Conservation (phyloP, 176 grass and related monocot species). For the Ampelocalamus luodianensis region DNA sequence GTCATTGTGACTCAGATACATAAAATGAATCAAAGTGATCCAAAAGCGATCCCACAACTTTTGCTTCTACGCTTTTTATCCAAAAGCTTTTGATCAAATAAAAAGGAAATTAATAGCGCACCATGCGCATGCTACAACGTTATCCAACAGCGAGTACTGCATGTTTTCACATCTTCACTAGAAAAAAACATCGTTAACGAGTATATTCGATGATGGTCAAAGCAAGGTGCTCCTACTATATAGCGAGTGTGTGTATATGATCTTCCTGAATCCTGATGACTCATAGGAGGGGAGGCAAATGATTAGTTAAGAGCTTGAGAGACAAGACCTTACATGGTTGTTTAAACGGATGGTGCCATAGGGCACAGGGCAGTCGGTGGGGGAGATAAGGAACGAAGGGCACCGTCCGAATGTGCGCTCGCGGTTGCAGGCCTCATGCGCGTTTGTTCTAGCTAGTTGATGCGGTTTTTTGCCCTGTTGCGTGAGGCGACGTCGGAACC, state of each 20-base stretch:
- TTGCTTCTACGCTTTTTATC: slow-evolving; percentile 15
- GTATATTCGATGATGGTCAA: neutral
- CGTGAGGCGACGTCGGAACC: slow-evolving; percentile 55
- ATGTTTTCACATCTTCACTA: neutral
- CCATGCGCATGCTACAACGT: neutral
- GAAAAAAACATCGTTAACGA: neutral
- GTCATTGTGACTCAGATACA: neutral
- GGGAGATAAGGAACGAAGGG: slow-evolving; percentile 34
- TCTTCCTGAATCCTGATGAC: neutral
- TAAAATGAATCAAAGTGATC: slow-evolving; percentile 17
- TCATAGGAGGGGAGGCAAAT: neutral
- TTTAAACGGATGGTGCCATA: neutral
- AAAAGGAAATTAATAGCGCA: neutral
- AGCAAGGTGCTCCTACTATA: neutral
- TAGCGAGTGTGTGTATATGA: neutral
- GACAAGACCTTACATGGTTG: neutral
- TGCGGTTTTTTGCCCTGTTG: neutral
- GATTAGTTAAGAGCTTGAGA: neutral
- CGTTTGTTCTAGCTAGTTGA: neutral
- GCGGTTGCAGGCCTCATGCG: neutral
- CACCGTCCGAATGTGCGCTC: neutral
- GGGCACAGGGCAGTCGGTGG: slow-evolving; percentile 36
- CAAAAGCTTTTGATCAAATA: neutral
- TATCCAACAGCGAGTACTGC: neutral
- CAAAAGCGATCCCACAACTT: slow-evolving; percentile 20